Evolutionary conservation across 805 yeast species (phyloP).

Genomic region (Wickerhamomyces strasburgensis): DNA sequence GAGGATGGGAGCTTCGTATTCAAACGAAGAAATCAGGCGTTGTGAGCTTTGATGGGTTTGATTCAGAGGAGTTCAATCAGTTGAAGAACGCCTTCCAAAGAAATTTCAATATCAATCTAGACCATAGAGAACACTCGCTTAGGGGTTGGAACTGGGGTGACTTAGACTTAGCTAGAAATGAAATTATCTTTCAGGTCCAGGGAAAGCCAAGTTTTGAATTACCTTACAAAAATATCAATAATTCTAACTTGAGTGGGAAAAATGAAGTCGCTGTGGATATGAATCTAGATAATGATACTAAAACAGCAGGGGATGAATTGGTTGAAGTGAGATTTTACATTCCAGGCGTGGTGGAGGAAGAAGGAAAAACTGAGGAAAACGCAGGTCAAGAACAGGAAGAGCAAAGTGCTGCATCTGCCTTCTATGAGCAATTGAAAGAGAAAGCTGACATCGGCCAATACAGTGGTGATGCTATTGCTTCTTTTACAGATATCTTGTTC

Average conservation of each 20-base stretch:
- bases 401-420: conserved; percentile 72
- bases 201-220: conserved; percentile 89
- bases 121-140: conserved; percentile 82
- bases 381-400: conserved; percentile 36
- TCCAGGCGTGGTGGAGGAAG: conserved; percentile 69
- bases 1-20: conserved; percentile 85
- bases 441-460: conserved; percentile 92
- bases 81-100: conserved; percentile 81
- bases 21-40: conserved; percentile 88
- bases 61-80: conserved; percentile 71
- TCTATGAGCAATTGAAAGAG: conserved; percentile 88
- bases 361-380: conserved; percentile 29
- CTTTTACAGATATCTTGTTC: conserved; percentile 86
- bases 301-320: conserved; percentile 86
- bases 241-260: conserved; percentile 86
- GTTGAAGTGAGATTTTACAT: conserved; percentile 92
- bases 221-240: conserved; percentile 74
- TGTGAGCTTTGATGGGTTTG: conserved; percentile 88
- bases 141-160: conserved; percentile 99
- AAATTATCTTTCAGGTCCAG: conserved; percentile 77
- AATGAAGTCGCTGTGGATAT: conserved; percentile 92
- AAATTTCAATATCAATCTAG: conserved; percentile 67
- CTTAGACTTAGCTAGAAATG: conserved; percentile 87
- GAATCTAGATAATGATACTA: conserved; percentile 46
- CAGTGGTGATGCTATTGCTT: conserved; percentile 91